Evolutionary conservation across 2,329 filamentous ascomycete species (phyloP).

Genomic region (Curvularia sp.): DNA sequence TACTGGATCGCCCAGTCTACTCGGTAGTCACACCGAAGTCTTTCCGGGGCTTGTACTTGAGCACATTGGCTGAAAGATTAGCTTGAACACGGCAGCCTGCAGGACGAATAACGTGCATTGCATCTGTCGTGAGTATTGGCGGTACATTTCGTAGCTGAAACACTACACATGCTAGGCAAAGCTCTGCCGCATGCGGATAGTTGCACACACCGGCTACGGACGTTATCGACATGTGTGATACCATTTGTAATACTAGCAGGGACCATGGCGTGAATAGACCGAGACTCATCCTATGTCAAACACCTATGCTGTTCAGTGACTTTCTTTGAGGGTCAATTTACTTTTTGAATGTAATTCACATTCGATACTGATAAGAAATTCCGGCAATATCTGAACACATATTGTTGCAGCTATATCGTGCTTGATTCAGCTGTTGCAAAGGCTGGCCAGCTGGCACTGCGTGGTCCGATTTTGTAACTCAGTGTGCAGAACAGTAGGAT

Average conservation of each 20-base stretch:
- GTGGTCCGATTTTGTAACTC: background rate
- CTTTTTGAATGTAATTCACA: background rate
- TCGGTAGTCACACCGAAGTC: background rate
- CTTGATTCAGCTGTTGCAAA: background rate
- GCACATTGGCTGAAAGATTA: background rate
- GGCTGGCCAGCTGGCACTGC: constrained; percentile 3
- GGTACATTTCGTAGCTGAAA: background rate
- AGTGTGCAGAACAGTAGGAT: constrained; percentile 3
- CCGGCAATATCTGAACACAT: constrained; percentile 12
- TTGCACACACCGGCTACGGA: background rate
- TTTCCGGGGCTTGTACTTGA: background rate
- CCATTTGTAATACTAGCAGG: background rate
- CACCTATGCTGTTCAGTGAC: background rate
- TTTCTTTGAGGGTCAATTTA: background rate
- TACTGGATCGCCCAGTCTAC: background rate
- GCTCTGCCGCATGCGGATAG: background rate
- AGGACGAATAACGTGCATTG: constrained; percentile 18
- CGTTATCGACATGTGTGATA: background rate
- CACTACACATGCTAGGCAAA: background rate
- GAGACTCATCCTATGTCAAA: background rate
- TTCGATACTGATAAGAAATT: background rate
- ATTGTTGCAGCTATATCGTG: constrained; percentile 1
- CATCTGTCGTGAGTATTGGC: constrained; percentile 5
- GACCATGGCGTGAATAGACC: background rate
- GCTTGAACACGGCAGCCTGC: constrained; percentile 14